Base-by-base conservation (phyloP, 768 basidiomycete genomes). In the Suillus alpinus region DNA sequence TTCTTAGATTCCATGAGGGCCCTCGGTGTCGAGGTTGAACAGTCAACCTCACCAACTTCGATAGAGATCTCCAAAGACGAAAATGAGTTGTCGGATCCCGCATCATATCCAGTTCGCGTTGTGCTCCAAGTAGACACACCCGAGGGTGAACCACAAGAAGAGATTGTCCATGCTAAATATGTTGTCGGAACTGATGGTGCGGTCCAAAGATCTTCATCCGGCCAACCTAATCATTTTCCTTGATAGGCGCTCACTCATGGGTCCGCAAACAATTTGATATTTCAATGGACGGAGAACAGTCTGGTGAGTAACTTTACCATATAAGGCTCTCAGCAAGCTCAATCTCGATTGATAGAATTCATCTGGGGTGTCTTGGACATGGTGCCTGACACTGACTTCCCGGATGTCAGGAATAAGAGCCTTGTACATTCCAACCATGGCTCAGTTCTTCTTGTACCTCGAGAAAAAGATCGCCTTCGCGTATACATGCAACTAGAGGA, bases 181-280 rank as follows among this genome's bases (percentile, higher is more conserved):
- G 86, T 92, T 2, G 76, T 94, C 34, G 92, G 92, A 1, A 80
- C 86, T 23, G 92, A 94, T 69, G 91, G 89, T 83, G 67, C 50
- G 77, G 61, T 50, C 10, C 6, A 50, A 49, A 31, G 31, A 56
- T 39, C 29, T 51, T 6, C 26, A 18, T 43, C n/a, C 29, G 26
- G 3, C 49, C 53, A 29, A 13, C 37, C 6, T 39, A 6, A 26
- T 58, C 39, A 70, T n/a, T 32, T 44, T 12, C 32, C 18, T 51
- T 14, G 47, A 46, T 66, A 89, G 88, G 89, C 6, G 91, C 90
- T 0, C 91, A 92, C 73, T 92, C 89, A 12, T 92, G 91, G 89
- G 88, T 93, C 26, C 82, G 92, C 29, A 91, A 89, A 61, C 59
- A 73, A 0, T 75, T 91, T 9, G 78, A 79, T 9, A 86, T 93